Percentiles rank a stretch among this genome's conserved stretches.
phyloP scores from a whole-genome alignment of 1,284 basidiomycete species.

The Pseudomicrostroma phylloplanum region DNA sequence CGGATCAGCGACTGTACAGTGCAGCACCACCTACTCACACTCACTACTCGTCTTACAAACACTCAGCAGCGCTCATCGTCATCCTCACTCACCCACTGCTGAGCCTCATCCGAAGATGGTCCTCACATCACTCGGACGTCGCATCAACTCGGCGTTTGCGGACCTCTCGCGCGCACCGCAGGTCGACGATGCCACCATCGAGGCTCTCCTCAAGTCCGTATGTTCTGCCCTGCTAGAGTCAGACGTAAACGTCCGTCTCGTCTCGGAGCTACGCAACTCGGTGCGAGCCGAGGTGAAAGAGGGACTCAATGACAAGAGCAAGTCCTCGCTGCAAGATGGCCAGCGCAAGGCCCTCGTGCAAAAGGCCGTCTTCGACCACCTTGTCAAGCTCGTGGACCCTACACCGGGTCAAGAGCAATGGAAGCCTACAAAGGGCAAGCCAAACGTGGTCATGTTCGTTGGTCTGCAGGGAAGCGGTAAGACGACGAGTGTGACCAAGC shows the following conservation, averaged over 20 bases:
- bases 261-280: conserved; percentile 75
- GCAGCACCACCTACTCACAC: too few relatives aligned
- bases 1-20: too few relatives aligned
- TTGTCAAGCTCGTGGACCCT: conserved; percentile 84
- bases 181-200: conserved; percentile 68
- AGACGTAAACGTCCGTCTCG: conserved; percentile 97
- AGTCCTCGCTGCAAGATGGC: conserved; percentile 29
- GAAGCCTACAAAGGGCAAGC: conserved; percentile 90
- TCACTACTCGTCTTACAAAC: too few relatives aligned
- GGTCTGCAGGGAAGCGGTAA: conserved; percentile 80
- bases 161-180: conserved; percentile 69
- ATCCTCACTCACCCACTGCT: too few relatives aligned
- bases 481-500: conserved; percentile 75
- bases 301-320: conserved; percentile 40
- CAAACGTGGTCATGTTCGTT: conserved; percentile 81
- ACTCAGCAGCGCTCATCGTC: too few relatives aligned
- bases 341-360: conserved; percentile 46
- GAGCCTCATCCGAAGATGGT: conserved; percentile 67
- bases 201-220: conserved; percentile 78
- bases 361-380: conserved; percentile 83
- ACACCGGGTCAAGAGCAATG: conserved; percentile 59
- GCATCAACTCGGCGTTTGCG: conserved; percentile 85
- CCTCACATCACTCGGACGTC: conserved; percentile 86
- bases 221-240: conserved; percentile 88
- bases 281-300: conserved; percentile 66